phyloP scores from a whole-genome alignment of 2,329 filamentous ascomycete species.

The Neonectria sp. region DNA sequence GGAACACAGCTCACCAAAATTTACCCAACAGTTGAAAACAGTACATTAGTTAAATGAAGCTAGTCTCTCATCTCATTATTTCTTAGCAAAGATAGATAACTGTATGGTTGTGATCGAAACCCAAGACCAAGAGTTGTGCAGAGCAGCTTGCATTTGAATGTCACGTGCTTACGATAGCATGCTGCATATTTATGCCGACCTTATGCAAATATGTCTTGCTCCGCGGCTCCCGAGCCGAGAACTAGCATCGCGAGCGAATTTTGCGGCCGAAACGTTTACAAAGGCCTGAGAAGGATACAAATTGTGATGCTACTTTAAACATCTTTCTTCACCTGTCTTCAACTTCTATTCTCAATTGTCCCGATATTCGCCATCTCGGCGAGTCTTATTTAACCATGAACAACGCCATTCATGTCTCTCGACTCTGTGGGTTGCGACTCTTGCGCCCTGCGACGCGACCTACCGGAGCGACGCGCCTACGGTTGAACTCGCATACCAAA shows the following conservation, averaged over 20 bases:
- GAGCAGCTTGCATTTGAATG: not conserved
- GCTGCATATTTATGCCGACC: not conserved
- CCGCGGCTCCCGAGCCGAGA: not conserved
- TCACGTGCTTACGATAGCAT: not conserved
- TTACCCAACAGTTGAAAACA: no score
- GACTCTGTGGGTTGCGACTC: not conserved
- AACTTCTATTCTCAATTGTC: no score
- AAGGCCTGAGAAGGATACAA: not conserved
- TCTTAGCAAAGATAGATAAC: no score
- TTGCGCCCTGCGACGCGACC: conserved; percentile 2
- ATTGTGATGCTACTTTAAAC: not conserved
- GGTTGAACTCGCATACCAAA: not conserved
- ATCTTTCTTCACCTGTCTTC: not conserved
- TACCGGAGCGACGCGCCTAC: not conserved
- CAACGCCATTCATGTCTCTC: not conserved
- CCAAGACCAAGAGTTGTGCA: not conserved
- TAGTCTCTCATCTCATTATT: no score
- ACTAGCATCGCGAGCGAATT: conserved; percentile 6
- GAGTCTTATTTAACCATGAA: not conserved
- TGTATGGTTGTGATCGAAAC: not conserved
- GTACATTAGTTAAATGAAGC: no score
- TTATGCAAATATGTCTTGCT: not conserved
- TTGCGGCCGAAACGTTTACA: not conserved
- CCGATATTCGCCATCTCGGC: no score
- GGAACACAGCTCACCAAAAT: no score